Base-by-base conservation (phyloP, 352 stramenopile species). In the Plasmopara halstedii region DNA sequence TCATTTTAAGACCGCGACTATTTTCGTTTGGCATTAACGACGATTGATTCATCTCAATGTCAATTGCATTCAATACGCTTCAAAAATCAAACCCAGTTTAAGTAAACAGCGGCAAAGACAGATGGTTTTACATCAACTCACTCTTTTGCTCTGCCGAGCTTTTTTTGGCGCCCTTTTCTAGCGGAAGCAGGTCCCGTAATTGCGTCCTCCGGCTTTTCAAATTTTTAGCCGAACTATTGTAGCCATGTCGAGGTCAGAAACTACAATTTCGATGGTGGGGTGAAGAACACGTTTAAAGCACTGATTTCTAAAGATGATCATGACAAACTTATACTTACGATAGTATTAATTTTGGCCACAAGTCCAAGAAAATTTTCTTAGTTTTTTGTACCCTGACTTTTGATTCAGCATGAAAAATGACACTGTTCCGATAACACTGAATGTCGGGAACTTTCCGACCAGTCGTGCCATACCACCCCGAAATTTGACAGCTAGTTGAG, bases 181-280 rank as follows among this genome's bases (percentile, higher is more conserved):
- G 48, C 42, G 25, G 44, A 19, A 23, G 49, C 48, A 58, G 42
- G 42, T 45, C 53, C 43, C 22, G 31, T 36, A 53, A 38, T 46
- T 53, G 27, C 35, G 15, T 56, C 43, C 50, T 56, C 55, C 43
- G 43, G 50, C 55, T 64, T 64, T 36, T 48, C 41, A 59, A 64
- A 54, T 50, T 64, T 64, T 37, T 39, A 7, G 27, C 17, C 8
- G 27, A 36, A 36, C 26, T 26, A 55, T 23, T 58, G 27, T 58
- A 42, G 50, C 35, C 27, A 48, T 41, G 47, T 47, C 45, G 27
- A 19, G 4, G 25, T 2, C 22, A 22, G 7, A 47, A 61, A 56
- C 53, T 61, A 56, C 46, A 51, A 61, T 61, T 61, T 58, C 42
- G 50, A 44, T 47, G 50, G 20, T 15, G 46, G 15, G n/a, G n/a